phyloP scores from a whole-genome alignment of 306 rosid species.

The Dalbergia cochinchinensis region DNA sequence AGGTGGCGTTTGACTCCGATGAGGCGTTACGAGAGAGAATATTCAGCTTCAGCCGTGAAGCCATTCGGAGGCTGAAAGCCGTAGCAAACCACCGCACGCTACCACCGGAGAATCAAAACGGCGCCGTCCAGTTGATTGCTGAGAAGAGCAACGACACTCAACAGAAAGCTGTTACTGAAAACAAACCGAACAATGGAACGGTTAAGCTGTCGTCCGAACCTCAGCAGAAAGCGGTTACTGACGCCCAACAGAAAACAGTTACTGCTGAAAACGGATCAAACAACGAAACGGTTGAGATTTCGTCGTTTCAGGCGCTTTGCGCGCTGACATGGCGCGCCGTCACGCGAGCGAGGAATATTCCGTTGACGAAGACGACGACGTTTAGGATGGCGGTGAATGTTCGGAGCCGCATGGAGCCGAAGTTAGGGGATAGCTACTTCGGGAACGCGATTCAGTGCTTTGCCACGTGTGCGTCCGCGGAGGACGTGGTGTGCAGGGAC shows the following conservation, averaged over 20 bases:
- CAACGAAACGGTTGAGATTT: conserved; percentile 53
- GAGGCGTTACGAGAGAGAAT: conserved; percentile 66
- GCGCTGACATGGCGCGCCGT: conserved; percentile 76
- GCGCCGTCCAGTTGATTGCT: conserved; percentile 55
- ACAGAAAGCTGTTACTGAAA: conserved; percentile 37
- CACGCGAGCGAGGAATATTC: conserved; percentile 75
- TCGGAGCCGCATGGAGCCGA: conserved; percentile 78
- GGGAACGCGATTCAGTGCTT: conserved; percentile 90
- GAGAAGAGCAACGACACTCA: conserved; percentile 62
- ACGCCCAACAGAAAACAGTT: conserved; percentile 43
- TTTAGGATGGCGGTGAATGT: conserved; percentile 83
- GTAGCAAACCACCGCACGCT: conserved; percentile 42
- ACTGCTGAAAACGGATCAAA: conserved; percentile 3
- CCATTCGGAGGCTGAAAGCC: conserved; percentile 65
- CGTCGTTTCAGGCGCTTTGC: conserved; percentile 82
- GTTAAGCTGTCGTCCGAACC: conserved; percentile 73
- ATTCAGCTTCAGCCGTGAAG: conserved; percentile 70
- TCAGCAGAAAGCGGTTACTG: conserved; percentile 40
- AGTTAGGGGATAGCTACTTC: conserved; percentile 64
- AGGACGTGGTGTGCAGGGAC: conserved; percentile 62
- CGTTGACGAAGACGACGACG: conserved; percentile 64
- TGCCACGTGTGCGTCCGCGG: conserved; percentile 54
- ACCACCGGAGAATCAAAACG: neutral
- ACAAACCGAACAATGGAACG: neutral
- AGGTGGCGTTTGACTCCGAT: conserved; percentile 59